Conservation (phyloP, 1,284 basidiomycete genomes). For the Apiotrichum siamense region DNA sequence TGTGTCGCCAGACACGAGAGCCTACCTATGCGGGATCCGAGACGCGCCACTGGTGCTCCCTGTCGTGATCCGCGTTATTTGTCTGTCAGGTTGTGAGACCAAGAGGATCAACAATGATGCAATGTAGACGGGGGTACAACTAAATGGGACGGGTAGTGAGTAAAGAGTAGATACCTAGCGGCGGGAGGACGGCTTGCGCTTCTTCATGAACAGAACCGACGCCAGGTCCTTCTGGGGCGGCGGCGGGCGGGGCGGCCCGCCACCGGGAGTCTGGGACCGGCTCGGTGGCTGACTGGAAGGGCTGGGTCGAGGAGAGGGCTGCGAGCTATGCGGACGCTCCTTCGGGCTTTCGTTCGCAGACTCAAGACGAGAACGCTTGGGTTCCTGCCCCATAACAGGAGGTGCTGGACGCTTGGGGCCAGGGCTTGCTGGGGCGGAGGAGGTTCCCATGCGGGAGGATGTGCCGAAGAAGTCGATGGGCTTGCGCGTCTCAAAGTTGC, state of each 20-base stretch:
- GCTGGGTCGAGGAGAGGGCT: neutral
- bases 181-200: constrained; percentile 2
- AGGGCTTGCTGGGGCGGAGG: neutral
- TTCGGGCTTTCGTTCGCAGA: too few relatives aligned
- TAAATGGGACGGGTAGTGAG: neutral
- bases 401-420: neutral
- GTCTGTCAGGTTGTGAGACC: too few relatives aligned
- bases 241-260: neutral
- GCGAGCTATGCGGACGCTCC: neutral
- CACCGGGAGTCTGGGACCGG: neutral
- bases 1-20: too few relatives aligned
- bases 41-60: too few relatives aligned
- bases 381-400: neutral
- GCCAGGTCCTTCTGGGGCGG: constrained; percentile 9
- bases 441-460: neutral
- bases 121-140: neutral
- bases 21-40: too few relatives aligned
- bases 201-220: constrained; percentile 24
- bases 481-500: constrained; percentile 12
- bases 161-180: neutral
- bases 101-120: neutral
- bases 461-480: constrained; percentile 13
- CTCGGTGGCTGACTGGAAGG: neutral
- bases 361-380: neutral
- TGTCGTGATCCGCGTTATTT: too few relatives aligned